Conservation (phyloP, 257 asterid genomes). For the Rhazya stricta region DNA sequence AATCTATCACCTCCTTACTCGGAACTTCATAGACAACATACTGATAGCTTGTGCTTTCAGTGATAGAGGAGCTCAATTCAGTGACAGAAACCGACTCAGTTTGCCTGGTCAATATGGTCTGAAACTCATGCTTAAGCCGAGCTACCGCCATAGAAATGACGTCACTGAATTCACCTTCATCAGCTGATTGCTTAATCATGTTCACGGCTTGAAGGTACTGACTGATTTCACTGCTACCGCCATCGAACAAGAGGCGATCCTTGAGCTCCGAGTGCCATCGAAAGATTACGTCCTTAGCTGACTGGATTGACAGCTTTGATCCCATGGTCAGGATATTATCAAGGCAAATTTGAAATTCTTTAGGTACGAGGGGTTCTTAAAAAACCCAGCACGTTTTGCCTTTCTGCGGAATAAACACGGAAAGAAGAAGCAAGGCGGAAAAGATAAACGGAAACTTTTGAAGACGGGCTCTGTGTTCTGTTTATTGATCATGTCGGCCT, state of each 20-base stretch:
- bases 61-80: constrained; percentile 20
- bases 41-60: constrained; percentile 19
- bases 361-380: too few species aligned
- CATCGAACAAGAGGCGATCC: constrained; percentile 21
- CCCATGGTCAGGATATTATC: neutral
- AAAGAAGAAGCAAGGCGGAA: neutral
- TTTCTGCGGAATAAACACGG: neutral
- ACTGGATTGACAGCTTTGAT: constrained; percentile 1
- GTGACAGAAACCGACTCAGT: constrained; percentile 11
- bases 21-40: constrained; percentile 15
- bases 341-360: neutral
- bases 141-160: constrained; percentile 13
- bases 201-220: constrained; percentile 27
- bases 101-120: constrained; percentile 12
- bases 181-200: constrained; percentile 21
- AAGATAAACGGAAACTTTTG: neutral
- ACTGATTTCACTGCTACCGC: constrained; percentile 16
- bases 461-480: too few species aligned
- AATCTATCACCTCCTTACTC: constrained; percentile 7
- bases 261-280: constrained; percentile 24
- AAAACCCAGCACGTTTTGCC: too few species aligned
- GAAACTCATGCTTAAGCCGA: constrained; percentile 20
- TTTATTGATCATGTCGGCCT: too few species aligned
- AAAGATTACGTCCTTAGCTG: constrained; percentile 18
- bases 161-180: constrained; percentile 6